Conservation (phyloP, 2,329 filamentous ascomycete genomes). For the Huntiella bhutanensis region DNA sequence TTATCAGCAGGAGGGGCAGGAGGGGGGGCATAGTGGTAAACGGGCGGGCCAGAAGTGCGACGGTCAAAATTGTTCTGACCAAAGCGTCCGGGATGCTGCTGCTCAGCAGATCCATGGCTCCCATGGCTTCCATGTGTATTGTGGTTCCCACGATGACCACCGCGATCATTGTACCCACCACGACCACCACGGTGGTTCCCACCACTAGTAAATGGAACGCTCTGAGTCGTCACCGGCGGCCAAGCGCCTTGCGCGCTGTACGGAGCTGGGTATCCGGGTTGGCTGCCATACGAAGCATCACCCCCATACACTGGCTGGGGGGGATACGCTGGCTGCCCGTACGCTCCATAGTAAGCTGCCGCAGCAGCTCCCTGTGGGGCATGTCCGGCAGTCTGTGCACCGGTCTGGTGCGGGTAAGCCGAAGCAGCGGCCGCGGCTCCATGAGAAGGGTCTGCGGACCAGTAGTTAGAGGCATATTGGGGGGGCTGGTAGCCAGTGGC, state of each 20-base stretch:
- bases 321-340: conserved; percentile 19
- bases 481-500: conserved; percentile 37
- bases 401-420: conserved; percentile 5
- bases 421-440: conserved; percentile 5
- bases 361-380: conserved; percentile 1
- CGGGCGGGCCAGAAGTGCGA: conserved; percentile 12
- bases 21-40: conserved; percentile 22
- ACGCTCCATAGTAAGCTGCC: conserved; percentile 8
- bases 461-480: conserved; percentile 26
- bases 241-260: conserved; percentile 21
- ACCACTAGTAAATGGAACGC: conserved; percentile 10
- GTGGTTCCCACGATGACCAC: conserved; percentile 15
- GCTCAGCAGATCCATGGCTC: conserved; percentile 7
- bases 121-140: conserved; percentile 13
- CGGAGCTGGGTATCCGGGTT: conserved; percentile 17
- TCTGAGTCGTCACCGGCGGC: conserved; percentile 20
- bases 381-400: not conserved
- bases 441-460: conserved; percentile 6
- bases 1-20: conserved; percentile 19
- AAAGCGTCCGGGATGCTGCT: conserved; percentile 8
- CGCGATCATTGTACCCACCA: conserved; percentile 26
- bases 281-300: conserved; percentile 19
- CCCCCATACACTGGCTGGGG: conserved; percentile 27
- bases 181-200: conserved; percentile 2
- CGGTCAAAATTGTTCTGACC: conserved; percentile 9